Percentiles rank a stretch among this genome's conserved stretches.
Conservation (phyloP, 2,329 filamentous ascomycete species). For the Fusarium sp. region DNA sequence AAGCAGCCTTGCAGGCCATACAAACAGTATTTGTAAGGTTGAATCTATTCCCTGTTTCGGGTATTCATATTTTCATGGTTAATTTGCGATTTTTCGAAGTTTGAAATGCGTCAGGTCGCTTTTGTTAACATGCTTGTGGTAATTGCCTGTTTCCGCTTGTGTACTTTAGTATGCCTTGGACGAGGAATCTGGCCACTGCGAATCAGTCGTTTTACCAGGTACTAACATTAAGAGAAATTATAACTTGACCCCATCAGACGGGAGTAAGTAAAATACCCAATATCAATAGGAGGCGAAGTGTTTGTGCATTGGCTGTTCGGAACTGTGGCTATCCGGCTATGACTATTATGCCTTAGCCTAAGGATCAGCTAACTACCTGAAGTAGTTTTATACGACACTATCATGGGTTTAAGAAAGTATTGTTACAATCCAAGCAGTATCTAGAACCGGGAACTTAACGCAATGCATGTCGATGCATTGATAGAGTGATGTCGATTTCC, state of each 20-base stretch:
- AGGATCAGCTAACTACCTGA: not conserved
- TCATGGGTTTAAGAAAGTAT: not conserved
- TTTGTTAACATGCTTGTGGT: not conserved
- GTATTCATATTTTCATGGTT: not conserved
- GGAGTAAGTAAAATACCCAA: not conserved
- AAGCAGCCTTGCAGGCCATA: not conserved
- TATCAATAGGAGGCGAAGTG: not conserved
- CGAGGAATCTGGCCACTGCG: not conserved
- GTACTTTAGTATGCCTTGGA: not conserved
- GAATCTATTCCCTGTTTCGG: not conserved
- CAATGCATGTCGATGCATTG: not conserved
- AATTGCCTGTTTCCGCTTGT: not conserved
- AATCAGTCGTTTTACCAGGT: not conserved
- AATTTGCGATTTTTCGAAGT: not conserved
- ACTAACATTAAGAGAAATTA: not conserved
- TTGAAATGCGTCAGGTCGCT: not conserved
- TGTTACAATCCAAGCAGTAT: not conserved
- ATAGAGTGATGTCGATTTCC: not conserved
- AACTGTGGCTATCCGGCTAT: not conserved
- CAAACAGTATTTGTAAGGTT: not conserved
- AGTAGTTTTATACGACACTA: not conserved
- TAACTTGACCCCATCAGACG: not conserved
- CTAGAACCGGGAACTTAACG: not conserved
- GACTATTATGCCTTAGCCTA: slow-evolving; percentile 3
- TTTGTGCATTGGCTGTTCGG: not conserved